Conservation (phyloP, 208 protist species). For the Crithidia thermophila region DNA sequence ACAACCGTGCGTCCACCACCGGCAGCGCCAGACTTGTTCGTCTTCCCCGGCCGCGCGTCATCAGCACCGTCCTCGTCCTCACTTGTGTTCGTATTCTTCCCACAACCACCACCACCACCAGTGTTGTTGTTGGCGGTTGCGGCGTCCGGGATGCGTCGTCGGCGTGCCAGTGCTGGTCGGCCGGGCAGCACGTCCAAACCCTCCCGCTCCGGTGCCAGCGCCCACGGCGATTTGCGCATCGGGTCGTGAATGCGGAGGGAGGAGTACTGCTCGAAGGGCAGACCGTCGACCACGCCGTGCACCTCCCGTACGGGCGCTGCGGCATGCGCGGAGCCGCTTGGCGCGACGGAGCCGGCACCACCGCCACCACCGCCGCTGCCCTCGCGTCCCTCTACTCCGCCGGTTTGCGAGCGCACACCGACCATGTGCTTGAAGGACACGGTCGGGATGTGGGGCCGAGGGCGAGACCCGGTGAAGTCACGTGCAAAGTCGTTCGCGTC, state of each 20-base stretch:
- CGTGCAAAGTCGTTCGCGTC: conserved; percentile 13
- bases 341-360: background rate
- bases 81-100: background rate
- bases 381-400: conserved; percentile 7
- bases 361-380: background rate
- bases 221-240: conserved; percentile 71
- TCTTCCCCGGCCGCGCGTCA: background rate
- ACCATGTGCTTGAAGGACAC: conserved; percentile 43
- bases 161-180: conserved; percentile 28
- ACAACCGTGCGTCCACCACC: conserved; percentile 33
- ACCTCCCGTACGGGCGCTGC: conserved; percentile 16
- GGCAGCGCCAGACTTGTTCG: background rate
- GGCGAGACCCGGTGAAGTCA: conserved; percentile 36
- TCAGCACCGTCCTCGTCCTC: conserved; percentile 5
- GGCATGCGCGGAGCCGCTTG: background rate
- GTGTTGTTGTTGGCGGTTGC: too few relatives aligned
- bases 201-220: conserved; percentile 52
- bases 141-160: conserved; percentile 35
- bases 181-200: conserved; percentile 36
- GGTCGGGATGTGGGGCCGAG: conserved; percentile 39
- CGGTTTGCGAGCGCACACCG: conserved; percentile 38
- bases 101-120: background rate
- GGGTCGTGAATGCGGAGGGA: conserved; percentile 61
- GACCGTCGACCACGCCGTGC: conserved; percentile 29
- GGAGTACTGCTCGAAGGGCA: conserved; percentile 60